Evolutionary conservation across 805 yeast genomes (phyloP), one percentile per base, ranked within the genome.

Genomic region (Sugiyamaella qingdaonensis): DNA sequence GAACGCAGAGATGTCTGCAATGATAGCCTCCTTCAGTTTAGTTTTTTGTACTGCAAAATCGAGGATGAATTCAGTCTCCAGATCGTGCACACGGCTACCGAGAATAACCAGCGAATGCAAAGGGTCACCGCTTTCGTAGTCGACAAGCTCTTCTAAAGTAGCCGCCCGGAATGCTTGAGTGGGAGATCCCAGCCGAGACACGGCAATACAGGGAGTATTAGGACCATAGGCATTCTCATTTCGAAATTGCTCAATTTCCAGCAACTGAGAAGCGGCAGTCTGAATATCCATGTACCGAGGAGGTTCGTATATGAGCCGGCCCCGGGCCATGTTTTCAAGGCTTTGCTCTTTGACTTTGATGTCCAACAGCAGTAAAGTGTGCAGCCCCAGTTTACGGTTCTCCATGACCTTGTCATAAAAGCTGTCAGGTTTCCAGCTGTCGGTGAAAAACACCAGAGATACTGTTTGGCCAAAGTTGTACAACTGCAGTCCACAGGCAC

Each of bases 311-410:
- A 92, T 88, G 46, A 85, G 73, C 68, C 94, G 80, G 1, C 98
- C 98, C 56, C 96, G 80, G 46, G 96, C 95, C 83, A 92, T 81
- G 67, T 91, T 92, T 65, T 91, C 96, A 57, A 90, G 79, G 66
- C 95, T 88, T 71, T 94, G 99, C 69, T 92, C 99, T 70, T 94
- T 94, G 44, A 92, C 99, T 69, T 92, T 92, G 68, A 92, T 92
- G 67, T 92, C 99, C 47, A 92, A 75, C 55, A 92, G 76, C 36
- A 92, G 79, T 54, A 92, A 75, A 2, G 99, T 94, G 66, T 92
- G 99, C 60, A 94, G 75, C 2, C 99, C 99, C 48, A 92, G 82
- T 65, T 77, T 81, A 63, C 98, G 78, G 70, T 92, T 92, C 70
- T 92, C 98, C 82, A 82, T 72, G 52, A 92, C 74, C 72, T 92